A percentile compares a stretch with the other conserved stretches of the same genome.
Conservation (phyloP, 2,329 filamentous ascomycete species). For the Mariannaea sp. region DNA sequence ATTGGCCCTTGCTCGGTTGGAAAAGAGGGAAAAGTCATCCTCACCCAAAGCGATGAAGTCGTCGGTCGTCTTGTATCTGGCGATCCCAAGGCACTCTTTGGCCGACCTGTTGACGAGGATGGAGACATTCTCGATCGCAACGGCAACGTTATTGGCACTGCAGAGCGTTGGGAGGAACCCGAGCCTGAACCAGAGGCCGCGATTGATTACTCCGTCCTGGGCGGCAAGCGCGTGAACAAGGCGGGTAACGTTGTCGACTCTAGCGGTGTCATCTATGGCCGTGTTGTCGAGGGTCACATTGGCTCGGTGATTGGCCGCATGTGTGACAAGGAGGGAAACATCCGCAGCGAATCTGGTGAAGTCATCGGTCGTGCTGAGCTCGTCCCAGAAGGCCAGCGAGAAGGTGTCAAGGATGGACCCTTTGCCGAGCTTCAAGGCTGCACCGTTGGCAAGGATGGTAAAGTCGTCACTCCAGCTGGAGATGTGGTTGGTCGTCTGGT, state of each 20-base stretch:
- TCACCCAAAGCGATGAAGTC: neutral
- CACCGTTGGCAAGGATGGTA: constrained; percentile 71
- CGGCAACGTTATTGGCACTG: constrained; percentile 70
- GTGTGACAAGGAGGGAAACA: constrained; percentile 72
- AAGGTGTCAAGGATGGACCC: constrained; percentile 66
- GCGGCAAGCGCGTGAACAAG: constrained; percentile 75
- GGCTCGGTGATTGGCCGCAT: constrained; percentile 69
- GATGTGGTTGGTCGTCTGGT: constrained; percentile 74
- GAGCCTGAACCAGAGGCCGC: constrained; percentile 55
- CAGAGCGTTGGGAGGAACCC: constrained; percentile 68
- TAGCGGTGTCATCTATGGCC: constrained; percentile 62
- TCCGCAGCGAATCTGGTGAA: constrained; percentile 74
- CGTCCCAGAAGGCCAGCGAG: constrained; percentile 68
- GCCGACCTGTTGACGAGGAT: constrained; percentile 69
- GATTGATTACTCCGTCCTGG: constrained; percentile 64
- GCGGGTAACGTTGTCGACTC: constrained; percentile 65
- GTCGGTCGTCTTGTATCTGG: constrained; percentile 68
- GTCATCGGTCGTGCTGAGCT: constrained; percentile 71
- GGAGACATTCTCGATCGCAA: constrained; percentile 70
- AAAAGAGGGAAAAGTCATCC: constrained; percentile 65
- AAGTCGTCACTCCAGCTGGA: constrained; percentile 67
- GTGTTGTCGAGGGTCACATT: constrained; percentile 69
- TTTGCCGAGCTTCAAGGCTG: constrained; percentile 70
- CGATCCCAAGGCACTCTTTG: constrained; percentile 65
- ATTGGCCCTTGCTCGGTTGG: constrained; percentile 77